Percentiles rank a stretch among this genome's conserved stretches.
Evolutionary conservation across 495 filamentous ascomycete genomes (phyloP).

Genomic region (Aspergillus bertholletiae): DNA sequence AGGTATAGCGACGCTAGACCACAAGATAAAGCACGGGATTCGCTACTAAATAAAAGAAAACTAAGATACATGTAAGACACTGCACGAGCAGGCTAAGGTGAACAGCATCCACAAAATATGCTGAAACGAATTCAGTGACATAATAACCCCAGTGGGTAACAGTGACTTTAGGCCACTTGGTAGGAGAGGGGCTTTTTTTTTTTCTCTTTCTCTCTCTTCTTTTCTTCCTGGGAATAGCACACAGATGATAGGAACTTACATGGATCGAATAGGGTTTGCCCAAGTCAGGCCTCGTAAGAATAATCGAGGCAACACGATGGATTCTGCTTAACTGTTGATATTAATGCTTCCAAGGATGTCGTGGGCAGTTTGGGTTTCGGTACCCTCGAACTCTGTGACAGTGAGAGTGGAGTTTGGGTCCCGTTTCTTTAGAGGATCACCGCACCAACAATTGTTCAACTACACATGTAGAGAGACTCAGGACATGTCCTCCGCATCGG

Average conservation of each 20-base stretch:
- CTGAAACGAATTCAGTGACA: neutral
- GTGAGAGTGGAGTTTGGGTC: conserved; percentile 14
- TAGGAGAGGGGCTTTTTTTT: conserved; percentile 8
- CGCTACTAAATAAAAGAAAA: neutral
- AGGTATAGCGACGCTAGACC: neutral
- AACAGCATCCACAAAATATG: neutral
- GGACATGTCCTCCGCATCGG: neutral
- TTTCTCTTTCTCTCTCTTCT: conserved; percentile 1
- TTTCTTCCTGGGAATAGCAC: neutral
- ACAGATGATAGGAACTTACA: conserved; percentile 27
- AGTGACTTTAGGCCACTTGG: neutral
- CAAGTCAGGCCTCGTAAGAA: conserved; percentile 27
- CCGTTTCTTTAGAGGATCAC: conserved; percentile 12
- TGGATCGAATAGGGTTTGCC: conserved; percentile 24
- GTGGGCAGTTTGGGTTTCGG: conserved; percentile 4
- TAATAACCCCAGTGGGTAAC: neutral
- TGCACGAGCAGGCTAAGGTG: neutral
- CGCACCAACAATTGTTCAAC: conserved; percentile 4
- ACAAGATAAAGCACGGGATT: neutral
- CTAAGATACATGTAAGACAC: neutral
- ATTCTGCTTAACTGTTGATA: conserved; percentile 2
- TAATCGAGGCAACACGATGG: conserved; percentile 35
- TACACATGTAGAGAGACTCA: neutral
- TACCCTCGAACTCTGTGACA: conserved; percentile 4
- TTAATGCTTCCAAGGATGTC: conserved; percentile 2